Percentiles rank a stretch among this genome's conserved stretches.
Evolutionary conservation across 768 basidiomycete species (phyloP).

Genomic region (Royoungia palumana): DNA sequence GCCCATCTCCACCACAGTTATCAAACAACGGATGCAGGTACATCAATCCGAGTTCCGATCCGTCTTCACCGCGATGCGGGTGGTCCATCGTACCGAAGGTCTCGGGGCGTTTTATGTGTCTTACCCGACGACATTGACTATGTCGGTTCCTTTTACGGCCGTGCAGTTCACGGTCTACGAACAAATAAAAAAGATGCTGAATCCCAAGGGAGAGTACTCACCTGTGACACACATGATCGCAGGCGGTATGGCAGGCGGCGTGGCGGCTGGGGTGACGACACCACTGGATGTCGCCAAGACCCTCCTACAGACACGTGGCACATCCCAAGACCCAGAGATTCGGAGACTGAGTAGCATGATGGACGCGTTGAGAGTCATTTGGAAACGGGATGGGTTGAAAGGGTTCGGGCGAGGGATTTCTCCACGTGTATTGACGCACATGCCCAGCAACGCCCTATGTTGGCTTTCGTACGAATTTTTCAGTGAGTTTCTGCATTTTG

Average conservation of each 20-base stretch:
- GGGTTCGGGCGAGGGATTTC: constrained; percentile 87
- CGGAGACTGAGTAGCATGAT: constrained; percentile 78
- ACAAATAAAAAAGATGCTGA: constrained; percentile 80
- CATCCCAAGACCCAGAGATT: constrained; percentile 82
- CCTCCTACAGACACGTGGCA: constrained; percentile 90
- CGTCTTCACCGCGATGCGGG: constrained; percentile 78
- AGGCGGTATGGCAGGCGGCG: constrained; percentile 88
- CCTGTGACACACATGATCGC: constrained; percentile 91
- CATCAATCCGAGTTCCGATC: constrained; percentile 91
- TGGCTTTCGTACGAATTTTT: constrained; percentile 99
- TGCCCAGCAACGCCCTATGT: constrained; percentile 96
- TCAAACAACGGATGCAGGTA: constrained; percentile 99
- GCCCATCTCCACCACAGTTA: constrained; percentile 54
- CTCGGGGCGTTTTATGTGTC: constrained; percentile 94
- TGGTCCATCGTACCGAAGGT: constrained; percentile 85
- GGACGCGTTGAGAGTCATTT: constrained; percentile 88
- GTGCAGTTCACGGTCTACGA: constrained; percentile 98
- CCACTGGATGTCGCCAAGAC: constrained; percentile 98
- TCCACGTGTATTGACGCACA: constrained; percentile 89
- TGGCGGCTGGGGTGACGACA: constrained; percentile 94
- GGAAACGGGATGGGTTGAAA: constrained; percentile 76
- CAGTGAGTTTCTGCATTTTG: constrained; percentile 57
- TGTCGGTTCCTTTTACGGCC: constrained; percentile 97
- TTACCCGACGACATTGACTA: constrained; percentile 95
- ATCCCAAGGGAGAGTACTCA: constrained; percentile 84